Conservation (phyloP, 495 filamentous ascomycete species). For the Haplographium delicatum region DNA sequence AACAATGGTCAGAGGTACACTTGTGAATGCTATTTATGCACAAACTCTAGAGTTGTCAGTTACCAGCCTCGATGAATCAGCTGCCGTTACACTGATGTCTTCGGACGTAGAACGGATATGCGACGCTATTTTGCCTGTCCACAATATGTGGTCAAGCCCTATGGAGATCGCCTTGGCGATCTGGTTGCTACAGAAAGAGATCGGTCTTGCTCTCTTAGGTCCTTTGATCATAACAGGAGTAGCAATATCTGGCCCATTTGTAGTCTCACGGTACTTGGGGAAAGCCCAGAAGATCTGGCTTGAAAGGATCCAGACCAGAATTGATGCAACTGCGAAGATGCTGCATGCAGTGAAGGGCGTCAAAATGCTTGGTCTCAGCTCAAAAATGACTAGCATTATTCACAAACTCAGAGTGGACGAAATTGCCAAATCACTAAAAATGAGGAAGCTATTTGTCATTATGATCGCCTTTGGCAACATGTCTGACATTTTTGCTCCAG, state of each 20-base stretch:
- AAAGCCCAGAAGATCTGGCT: slow-evolving; percentile 40
- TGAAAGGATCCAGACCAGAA: slow-evolving; percentile 36
- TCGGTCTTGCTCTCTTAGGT: slow-evolving; percentile 11
- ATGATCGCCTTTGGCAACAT: slow-evolving; percentile 25
- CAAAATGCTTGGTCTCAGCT: slow-evolving; percentile 32
- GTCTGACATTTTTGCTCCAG: slow-evolving; percentile 35
- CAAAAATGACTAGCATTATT: slow-evolving; percentile 19
- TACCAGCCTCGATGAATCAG: slow-evolving; percentile 41
- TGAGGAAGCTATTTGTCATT: slow-evolving; percentile 30
- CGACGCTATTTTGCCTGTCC: slow-evolving; percentile 7
- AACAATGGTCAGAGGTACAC: slow-evolving; percentile 48
- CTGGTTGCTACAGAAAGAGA: slow-evolving; percentile 20
- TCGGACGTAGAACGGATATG: slow-evolving; percentile 35
- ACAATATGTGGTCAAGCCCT: slow-evolving; percentile 23
- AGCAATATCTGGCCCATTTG: slow-evolving; percentile 11
- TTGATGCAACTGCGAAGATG: slow-evolving; percentile 29
- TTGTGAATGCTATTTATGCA: slow-evolving; percentile 50
- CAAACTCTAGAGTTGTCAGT: slow-evolving; percentile 41
- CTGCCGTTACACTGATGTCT: slow-evolving; percentile 60
- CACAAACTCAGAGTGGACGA: slow-evolving; percentile 22
- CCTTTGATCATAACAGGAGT: neutral
- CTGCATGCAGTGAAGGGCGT: slow-evolving; percentile 33
- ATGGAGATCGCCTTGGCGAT: slow-evolving; percentile 21
- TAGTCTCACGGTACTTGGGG: slow-evolving; percentile 13
- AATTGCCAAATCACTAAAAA: slow-evolving; percentile 22